phyloP scores from a whole-genome alignment of 768 basidiomycete species.

The Clitopilus hobsonii region DNA sequence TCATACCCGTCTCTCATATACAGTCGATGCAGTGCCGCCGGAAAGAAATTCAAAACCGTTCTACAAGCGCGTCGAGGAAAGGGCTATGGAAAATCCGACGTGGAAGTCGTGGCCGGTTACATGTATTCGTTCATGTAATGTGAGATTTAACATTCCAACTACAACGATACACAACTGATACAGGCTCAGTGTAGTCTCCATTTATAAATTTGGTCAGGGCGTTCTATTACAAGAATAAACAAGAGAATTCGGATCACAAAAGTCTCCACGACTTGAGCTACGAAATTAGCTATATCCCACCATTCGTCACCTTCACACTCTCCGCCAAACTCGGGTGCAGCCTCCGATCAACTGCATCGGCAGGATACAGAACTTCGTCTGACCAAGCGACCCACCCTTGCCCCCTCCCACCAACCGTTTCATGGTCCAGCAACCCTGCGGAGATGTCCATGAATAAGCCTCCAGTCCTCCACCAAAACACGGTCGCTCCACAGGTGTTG shows the following conservation, averaged over 20 bases:
- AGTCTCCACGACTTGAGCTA: neutral
- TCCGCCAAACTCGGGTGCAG: neutral
- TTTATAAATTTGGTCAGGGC: no score
- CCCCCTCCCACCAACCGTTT: conserved; percentile 7
- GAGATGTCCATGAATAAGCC: conserved; percentile 16
- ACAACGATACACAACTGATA: no score
- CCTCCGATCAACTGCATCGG: neutral
- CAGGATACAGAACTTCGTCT: neutral
- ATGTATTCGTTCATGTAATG: no score
- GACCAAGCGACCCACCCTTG: conserved; percentile 15
- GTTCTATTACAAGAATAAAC: neutral
- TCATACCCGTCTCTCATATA: no score
- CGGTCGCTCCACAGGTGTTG: conserved; percentile 24
- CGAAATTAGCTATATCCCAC: neutral
- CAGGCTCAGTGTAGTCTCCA: no score
- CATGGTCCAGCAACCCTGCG: conserved; percentile 16
- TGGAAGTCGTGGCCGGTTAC: no score
- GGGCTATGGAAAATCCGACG: no score
- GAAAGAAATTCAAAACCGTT: no score
- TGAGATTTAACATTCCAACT: no score
- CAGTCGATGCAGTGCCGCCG: no score
- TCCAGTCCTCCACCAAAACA: conserved; percentile 20
- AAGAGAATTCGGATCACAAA: neutral
- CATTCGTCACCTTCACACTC: neutral
- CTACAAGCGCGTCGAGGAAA: no score